Evolutionary conservation across 2,329 filamentous ascomycete species (phyloP), one percentile per base, ranked within the genome.

Genomic region (Clathrospora elynae): DNA sequence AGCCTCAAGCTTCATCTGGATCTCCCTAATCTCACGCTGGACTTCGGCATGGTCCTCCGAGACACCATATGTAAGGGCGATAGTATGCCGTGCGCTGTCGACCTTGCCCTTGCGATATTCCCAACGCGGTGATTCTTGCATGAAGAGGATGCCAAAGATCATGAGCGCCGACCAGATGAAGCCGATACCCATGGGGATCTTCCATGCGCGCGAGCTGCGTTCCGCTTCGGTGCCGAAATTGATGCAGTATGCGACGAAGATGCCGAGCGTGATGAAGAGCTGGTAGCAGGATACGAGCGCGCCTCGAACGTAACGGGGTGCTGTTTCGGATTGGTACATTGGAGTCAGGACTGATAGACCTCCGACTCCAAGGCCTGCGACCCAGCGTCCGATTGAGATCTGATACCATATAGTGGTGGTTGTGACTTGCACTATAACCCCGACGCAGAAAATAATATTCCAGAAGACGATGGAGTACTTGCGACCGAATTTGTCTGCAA

Each of bases 201-300:
- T 75, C 84, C 84, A 88, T 9, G 81, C 76, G 2, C 75, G 73
- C 14, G 77, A 76, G 51, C 69, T 73, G 1, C 35, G 12, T 35
- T 72, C 72, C 2, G 63, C 68, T 51, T 81, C 72, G 5, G 84
- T 87, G 5, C 82, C 82, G 59, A 73, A 86, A 64, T 86, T 84
- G 66, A 77, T 74, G 55, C 70, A 68, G 46, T 71, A 71, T 2
- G 72, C 76, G 14, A 73, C 61, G 38, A 75, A 83, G 63, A 88
- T 86, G 33, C 85, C 85, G 18, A 86, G 72, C 0, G 84, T 87
- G 62, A 87, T 84, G 64, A 86, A 81, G 3, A 87, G 76, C 72
- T 87, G 85, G 66, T 87, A 87, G 36, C 77, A 80, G 1, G 79
- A 64, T 8, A 87, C 78, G 25, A 87, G 74, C 5, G 82, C 75